Base-by-base conservation (phyloP, 1,284 basidiomycete genomes). In the Ganoderma multipileum region DNA sequence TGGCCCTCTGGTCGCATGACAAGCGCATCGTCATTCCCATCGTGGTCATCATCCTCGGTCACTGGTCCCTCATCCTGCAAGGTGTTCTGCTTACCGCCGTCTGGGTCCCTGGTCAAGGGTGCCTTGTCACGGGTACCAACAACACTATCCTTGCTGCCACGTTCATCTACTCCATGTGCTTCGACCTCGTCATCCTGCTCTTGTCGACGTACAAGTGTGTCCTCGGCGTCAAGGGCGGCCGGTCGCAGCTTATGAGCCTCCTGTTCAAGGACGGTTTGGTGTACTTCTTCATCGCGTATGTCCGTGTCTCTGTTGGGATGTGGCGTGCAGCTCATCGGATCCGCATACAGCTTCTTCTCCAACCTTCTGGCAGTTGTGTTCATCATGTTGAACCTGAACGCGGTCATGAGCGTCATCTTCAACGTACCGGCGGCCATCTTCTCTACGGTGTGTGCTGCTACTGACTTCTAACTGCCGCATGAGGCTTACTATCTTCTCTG, bases 31-130 rank as follows among this genome's bases (percentile, higher is more conserved):
- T 90, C 50, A 69, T 81, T 11, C 83, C 85, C 16, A 82, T 93
- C 9, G 77, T 90, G 50, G 63, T 84, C 26, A 76, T 93, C 65
- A 92, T 92, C 70, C 81, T 93, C 50, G 92, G 88, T 0, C 91
- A 94, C 74, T 94, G 91, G 91, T 89, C 89, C 4, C 83, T 94
- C 54, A 83, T 93, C 60, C 81, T 93, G n/a, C 92, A 93, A 74
- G 91, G 91, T 33, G 81, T 90, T 20, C 81, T 90, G 38, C 80
- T 92, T 33, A 86, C 87, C 68, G 90, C 90, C 0, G 77, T 72
- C 2, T 92, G 87, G 87, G 75, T 86, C 26, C 73, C 84, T 28
- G 77, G 82, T 2, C 81, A 75, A 2, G 81, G 83, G 26, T 81
- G 30, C 89, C 79, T 81, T 18, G 91, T 91, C 72, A 85, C 82